A percentile compares a stretch with the other conserved stretches of the same genome.
Evolutionary conservation across 2,329 filamentous ascomycete species (phyloP).

Genomic region (Rhynchosporium graminicola): DNA sequence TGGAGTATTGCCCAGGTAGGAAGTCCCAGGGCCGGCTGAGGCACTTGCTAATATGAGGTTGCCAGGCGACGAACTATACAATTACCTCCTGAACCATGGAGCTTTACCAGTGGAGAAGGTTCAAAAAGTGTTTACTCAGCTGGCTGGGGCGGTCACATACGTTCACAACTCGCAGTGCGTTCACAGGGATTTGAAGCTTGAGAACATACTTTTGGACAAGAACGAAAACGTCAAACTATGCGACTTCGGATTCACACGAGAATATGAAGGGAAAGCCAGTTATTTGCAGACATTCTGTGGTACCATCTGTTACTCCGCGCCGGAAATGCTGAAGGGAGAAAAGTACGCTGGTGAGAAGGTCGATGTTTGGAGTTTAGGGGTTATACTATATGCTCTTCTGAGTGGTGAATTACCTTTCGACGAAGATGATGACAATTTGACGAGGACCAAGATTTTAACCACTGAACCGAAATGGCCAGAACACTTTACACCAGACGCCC

Average conservation of each 20-base stretch:
- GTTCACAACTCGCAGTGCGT: constrained; percentile 95
- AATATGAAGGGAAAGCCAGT: constrained; percentile 93
- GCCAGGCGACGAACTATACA: constrained; percentile 91
- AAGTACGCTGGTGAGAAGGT: constrained; percentile 98
- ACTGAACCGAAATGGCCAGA: constrained; percentile 86
- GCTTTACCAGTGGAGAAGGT: constrained; percentile 82
- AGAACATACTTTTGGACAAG: constrained; percentile 95
- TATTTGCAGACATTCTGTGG: constrained; percentile 97
- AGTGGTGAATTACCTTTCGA: constrained; percentile 91
- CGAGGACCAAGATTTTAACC: constrained; percentile 79
- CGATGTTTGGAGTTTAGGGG: constrained; percentile 89
- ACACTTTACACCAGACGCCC: constrained; percentile 74
- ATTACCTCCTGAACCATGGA: constrained; percentile 87
- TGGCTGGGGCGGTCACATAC: constrained; percentile 92
- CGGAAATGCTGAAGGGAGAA: constrained; percentile 97
- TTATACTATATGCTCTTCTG: constrained; percentile 80
- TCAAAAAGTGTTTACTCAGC: constrained; percentile 92
- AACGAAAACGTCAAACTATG: constrained; percentile 96
- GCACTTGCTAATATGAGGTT: constrained; percentile 15
- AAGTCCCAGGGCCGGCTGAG: background rate
- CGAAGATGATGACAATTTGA: constrained; percentile 88
- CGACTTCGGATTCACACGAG: constrained; percentile 96
- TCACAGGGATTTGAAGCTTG: constrained; percentile 93
- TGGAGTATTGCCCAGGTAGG: constrained; percentile 93
- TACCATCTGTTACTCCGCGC: constrained; percentile 95